Evolutionary conservation across 148 eudicot genomes (phyloP), one percentile per base, ranked within the genome.

Genomic region (Rhododendron ferrugineum): DNA sequence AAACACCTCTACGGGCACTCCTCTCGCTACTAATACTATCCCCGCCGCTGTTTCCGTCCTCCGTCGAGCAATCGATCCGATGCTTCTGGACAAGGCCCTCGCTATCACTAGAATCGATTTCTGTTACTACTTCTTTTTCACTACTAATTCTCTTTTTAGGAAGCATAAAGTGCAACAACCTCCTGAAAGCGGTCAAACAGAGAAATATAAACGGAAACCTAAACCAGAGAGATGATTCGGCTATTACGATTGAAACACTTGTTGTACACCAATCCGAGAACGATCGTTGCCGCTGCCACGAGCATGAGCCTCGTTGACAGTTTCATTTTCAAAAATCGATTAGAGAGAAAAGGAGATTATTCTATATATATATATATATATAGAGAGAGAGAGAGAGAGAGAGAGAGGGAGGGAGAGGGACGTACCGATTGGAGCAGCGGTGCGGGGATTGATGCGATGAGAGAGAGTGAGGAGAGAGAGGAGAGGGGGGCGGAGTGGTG

Each of bases 131-230:
- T 85, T 88, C 93, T 58, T 86, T 90, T 90, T 90, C 89, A 78
- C 49, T 90, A 78, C 50, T 91, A 81, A 88, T 78, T 92, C 97
- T 90, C 92, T 94, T 94, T 86, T 89, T 92, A 44, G 95, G 94
- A 92, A 95, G 98, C 94, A 95, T 94, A 91, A 89, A 93, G 93
- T 87, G 89, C 91, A 92, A 87, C 84, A 90, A 91, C 70, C 91
- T 90, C 94, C 90, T 87, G 83, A 89, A 89, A 82, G 80, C 88
- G 58, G 68, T 47, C 89, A 89, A 60, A 30, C 86, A 42, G 82
- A 91, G 37, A 77, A 76, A 85, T 37, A 85, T 37, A 60, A 83
- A 15, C 9, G 50, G 50, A 30, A 85, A 81, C 84, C 88, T 81
- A 82, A 84, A 20, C 11, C 46, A 74, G 44, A 2, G n/a, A 74